Evolutionary conservation across 805 yeast genomes (phyloP), one percentile per base, ranked within the genome.

Genomic region (Ascoidea rubescens): DNA sequence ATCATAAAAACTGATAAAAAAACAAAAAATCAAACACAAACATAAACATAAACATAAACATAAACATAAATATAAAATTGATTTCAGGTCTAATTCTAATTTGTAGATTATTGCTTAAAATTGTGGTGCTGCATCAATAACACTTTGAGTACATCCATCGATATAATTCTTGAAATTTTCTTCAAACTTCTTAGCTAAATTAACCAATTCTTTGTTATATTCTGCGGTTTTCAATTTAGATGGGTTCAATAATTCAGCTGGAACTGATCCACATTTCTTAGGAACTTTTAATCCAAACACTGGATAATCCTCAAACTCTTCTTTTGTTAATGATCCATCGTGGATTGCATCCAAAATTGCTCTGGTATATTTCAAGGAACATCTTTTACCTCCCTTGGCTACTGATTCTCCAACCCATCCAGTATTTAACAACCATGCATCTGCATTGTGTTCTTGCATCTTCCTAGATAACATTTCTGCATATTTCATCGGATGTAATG

Each of bases 321-420:
- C 90, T 61, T 87, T 72, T 57, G 79, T 79, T 63, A 91, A 79
- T 59, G 84, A 81, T 58, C 98, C 99, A 59, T 88, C 79, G 72
- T 91, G 98, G 63, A 91, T 89, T 46, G 96, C 82, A 68, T 91
- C 96, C 66, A 91, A 75, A 58, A 91, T 90, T 54, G 96, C 95
- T 75, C 99, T 85, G 56, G 99, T 91, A 80, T 88, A 91, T 71
- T 91, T 91, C 71, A 91, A 80, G 55, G 98, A 91, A 74, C 98
- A 91, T 74, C 99, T 84, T 76, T 87, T 84, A 67, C 98, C 99
- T 62, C 97, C 98, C 67, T 81, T 78, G 53, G 87, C 75, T 59
- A 87, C 95, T 55, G 96, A 84, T 62, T 90, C 81, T 56, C 99
- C 99, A 58, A 90, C 87, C 99, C 99, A 91, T 57, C 99, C 99